phyloP scores from a whole-genome alignment of 2,329 filamentous ascomycete genomes.

The Ophiognomonia clavigignenti-juglandacearum region DNA sequence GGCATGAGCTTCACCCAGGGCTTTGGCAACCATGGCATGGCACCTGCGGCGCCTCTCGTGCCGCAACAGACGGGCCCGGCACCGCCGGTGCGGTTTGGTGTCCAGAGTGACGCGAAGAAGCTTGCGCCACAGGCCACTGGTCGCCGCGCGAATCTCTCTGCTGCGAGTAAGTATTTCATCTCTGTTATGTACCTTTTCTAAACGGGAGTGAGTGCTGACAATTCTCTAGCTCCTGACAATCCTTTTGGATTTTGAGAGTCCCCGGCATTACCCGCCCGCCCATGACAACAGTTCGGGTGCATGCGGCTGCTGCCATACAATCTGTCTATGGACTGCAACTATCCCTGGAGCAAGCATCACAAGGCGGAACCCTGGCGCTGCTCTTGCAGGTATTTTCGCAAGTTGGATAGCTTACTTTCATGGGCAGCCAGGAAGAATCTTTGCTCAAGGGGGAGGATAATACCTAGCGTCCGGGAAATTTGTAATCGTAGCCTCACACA shows the following conservation, averaged over 20 bases:
- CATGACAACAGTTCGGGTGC: background rate
- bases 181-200: too few species aligned
- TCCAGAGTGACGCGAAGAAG: constrained; percentile 67
- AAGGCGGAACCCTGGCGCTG: too few species aligned
- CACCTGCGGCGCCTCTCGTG: constrained; percentile 56
- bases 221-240: constrained; percentile 42
- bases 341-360: too few species aligned
- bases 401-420: too few species aligned
- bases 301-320: background rate
- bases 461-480: background rate
- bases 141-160: constrained; percentile 79
- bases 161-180: constrained; percentile 77
- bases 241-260: constrained; percentile 45
- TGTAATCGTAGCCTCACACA: constrained; percentile 11
- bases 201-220: constrained; percentile 15
- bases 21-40: constrained; percentile 35
- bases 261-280: background rate
- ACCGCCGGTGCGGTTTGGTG: constrained; percentile 84
- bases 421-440: background rate
- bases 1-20: constrained; percentile 42
- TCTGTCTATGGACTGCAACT: background rate
- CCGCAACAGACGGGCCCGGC: constrained; percentile 82
- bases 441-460: background rate
- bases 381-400: too few species aligned
- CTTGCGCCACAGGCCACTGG: constrained; percentile 83